phyloP scores from a whole-genome alignment of 2,329 filamentous ascomycete species.

The Atkinsonella hypoxylon region DNA sequence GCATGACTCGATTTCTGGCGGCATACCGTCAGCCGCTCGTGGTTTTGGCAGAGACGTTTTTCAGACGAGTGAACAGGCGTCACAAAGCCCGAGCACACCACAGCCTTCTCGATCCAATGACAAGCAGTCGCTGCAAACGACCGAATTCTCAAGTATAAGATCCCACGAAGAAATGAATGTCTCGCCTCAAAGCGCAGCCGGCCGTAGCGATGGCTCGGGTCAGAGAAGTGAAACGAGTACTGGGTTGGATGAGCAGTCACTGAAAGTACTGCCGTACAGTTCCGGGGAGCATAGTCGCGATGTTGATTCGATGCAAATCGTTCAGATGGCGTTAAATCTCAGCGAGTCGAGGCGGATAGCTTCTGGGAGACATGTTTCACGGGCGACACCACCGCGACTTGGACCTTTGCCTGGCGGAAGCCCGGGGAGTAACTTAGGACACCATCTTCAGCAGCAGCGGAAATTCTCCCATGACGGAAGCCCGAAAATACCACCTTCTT shows the following conservation, averaged over 20 bases:
- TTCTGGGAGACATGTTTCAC: conserved; percentile 43
- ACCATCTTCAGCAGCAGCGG: conserved; percentile 62
- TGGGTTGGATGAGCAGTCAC: neutral
- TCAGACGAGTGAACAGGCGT: conserved; percentile 12
- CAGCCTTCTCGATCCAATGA: conserved; percentile 2
- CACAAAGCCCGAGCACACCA: neutral
- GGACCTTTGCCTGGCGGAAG: conserved; percentile 40
- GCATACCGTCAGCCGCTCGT: conserved; percentile 20
- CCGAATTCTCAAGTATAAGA: neutral
- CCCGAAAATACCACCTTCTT: conserved; percentile 37
- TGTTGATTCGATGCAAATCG: conserved; percentile 76
- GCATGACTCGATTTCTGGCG: conserved; percentile 27
- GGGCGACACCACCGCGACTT: conserved; percentile 36
- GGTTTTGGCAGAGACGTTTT: conserved; percentile 15
- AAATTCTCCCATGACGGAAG: conserved; percentile 49
- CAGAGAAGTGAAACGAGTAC: neutral
- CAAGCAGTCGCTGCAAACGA: neutral
- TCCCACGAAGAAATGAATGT: neutral
- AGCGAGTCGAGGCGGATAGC: conserved; percentile 67
- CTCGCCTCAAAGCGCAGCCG: neutral
- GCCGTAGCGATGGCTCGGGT: neutral
- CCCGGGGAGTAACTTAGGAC: conserved; percentile 47
- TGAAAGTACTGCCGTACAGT: neutral
- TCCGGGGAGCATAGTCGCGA: conserved; percentile 31
- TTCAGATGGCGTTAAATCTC: conserved; percentile 80